Base-by-base conservation (phyloP, 1,284 basidiomycete genomes). In the Rhodotorula sp. region DNA sequence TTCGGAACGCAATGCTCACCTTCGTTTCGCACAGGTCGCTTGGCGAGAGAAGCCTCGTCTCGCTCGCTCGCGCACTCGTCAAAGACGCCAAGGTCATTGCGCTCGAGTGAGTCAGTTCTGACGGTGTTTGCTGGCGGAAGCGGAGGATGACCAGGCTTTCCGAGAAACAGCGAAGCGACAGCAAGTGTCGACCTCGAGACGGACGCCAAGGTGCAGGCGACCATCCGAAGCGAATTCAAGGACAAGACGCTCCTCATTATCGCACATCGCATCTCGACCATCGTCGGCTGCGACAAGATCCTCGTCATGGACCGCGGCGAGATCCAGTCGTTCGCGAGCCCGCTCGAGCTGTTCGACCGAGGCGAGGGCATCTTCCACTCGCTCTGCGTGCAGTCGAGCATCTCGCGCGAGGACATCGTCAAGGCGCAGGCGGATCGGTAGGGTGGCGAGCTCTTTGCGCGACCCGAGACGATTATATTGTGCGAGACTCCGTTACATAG, bases 141-240 rank as follows among this genome's bases (percentile, higher is more conserved):
- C 30, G n/a, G 39, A 11, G 4, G 44, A 27, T 64, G 39, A 39
- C n/a, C 13, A 8, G 22, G 68, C 24, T 71, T 72, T n/a, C 79
- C 80, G 47, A 44, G 74, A 48, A 64, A 76, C 46, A 88, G 88
- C 74, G 89, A 91, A 79, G 90, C 90, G 0, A 92, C 90, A 1
- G 90, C 89, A n/a, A 90, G 85, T 59, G 89, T 92, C 27, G 89
- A 90, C 79, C 78, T 88, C 10, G 87, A 88, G 77, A 90, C 89
- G 4, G 89, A 90, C 78, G 82, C 83, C 52, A 86, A 86, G 77
- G 90, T 90, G 69, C 89, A 91, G 75, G 79, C 83, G 54, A 90
- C 88, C 2, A 89, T 91, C 64, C 82, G 86, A 57, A 82, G 80
- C 19, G 85, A 90, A 76, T 90, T 90, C 78, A 81, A 80, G 53